Evolutionary conservation across 2,329 filamentous ascomycete species (phyloP), one percentile per base, ranked within the genome.

Genomic region (Aspergillus sp.): DNA sequence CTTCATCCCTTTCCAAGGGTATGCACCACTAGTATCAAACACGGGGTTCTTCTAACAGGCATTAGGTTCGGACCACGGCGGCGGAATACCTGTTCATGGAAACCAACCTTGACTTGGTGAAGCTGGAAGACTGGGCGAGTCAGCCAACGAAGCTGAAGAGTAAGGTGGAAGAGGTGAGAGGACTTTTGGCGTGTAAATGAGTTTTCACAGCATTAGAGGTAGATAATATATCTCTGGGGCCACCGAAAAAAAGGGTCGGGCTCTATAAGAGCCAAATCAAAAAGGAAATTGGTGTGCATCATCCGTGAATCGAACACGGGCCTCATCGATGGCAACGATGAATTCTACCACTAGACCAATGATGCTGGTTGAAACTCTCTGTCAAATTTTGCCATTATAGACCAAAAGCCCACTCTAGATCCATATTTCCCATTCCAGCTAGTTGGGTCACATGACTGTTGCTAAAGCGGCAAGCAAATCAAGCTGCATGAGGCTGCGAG

Each of bases 1-100:
- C 75, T 86, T 57, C 93, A 96, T 77, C 90, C 91, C 1, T 96
- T 91, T 80, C 91, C 93, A 6, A 84, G 84, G 67, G 86, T 96
- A 64, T 77, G 87, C 66, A 17, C 56, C 33, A 5, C 9, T 6
- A 41, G 23, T 15, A 27, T 49, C 6, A 31, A 17, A 44, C 5
- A 14, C 50, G 39, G 5, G 35, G 40, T 33, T 14, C 9, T n/a
- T 9, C 23, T 46, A 43, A 27, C 3, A 39, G 2, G 33, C 7
- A 49, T 40, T 56, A 77, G 76, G 66, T 77, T 53, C 75, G 76
- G 1, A 65, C 66, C 8, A 62, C 57, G 19, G 65, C 70, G 41
- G 71, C 75, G 12, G 75, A 77, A 31, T 71, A 70, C 45, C 54
- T 77, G 6, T 77, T 68, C 48, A 69, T 70, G 51, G 67, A 73